These are phyloP conservation scores for Metahyphopichia silvanorum DNA, from an alignment of 805 yeast genomes.

Conservation along the genomic window DNA sequence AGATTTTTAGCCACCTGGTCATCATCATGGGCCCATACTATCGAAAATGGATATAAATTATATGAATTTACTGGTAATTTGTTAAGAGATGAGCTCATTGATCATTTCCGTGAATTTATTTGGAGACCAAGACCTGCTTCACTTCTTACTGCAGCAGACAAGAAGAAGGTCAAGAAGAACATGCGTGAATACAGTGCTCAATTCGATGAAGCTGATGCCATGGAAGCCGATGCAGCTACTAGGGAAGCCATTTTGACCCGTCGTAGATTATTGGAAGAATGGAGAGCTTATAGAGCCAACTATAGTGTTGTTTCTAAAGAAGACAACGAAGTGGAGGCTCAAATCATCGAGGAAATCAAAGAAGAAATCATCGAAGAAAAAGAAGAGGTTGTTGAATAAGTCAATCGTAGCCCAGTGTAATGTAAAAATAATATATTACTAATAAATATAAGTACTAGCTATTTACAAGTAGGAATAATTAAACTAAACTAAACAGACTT, in stretches of 20 bases:
- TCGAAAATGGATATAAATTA: constrained; percentile 88
- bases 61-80: constrained; percentile 80
- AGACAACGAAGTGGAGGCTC: constrained; percentile 47
- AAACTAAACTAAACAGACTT: constrained; percentile 31
- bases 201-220: constrained; percentile 92
- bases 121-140: constrained; percentile 98
- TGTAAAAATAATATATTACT: not conserved
- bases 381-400: constrained; percentile 61
- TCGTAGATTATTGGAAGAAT: constrained; percentile 76
- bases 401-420: no score
- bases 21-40: constrained; percentile 75
- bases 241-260: constrained; percentile 85
- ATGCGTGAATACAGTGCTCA: constrained; percentile 85
- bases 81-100: constrained; percentile 71
- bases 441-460: no score
- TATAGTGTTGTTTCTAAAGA: constrained; percentile 33
- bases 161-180: constrained; percentile 87
- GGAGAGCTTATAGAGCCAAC: constrained; percentile 74
- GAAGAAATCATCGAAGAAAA: constrained; percentile 72
- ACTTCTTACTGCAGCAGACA: constrained; percentile 69
- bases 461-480: not conserved
- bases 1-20: constrained; percentile 88
- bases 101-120: constrained; percentile 80
- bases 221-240: constrained; percentile 91
- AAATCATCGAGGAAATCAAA: constrained; percentile 67